phyloP scores from a whole-genome alignment of 2,329 filamentous ascomycete genomes.

The Fusarium gaditjirri region DNA sequence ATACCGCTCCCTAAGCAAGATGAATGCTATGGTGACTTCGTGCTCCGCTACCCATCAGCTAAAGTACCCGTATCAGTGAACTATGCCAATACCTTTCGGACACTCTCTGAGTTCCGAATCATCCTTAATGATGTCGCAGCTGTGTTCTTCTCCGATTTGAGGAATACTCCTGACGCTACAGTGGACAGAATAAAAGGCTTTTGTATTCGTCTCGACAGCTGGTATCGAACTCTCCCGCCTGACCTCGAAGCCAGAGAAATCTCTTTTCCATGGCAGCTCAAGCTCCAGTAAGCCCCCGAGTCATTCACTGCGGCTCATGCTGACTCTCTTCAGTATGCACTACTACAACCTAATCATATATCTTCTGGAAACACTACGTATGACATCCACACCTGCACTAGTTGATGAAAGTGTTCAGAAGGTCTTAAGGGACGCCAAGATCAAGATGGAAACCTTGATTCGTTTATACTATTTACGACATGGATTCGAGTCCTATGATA shows the following conservation, averaged over 20 bases:
- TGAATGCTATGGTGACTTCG: not conserved
- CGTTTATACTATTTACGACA: not conserved
- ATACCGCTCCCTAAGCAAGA: not conserved
- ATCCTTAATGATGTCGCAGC: not conserved
- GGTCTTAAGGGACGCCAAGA: not conserved
- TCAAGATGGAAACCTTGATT: not conserved
- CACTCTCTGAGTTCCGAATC: not conserved
- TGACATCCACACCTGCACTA: not conserved
- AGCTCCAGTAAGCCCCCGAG: not conserved
- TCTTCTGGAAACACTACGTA: not conserved
- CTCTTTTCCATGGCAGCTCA: not conserved
- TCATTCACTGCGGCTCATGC: no score
- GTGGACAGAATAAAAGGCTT: not conserved
- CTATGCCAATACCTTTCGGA: not conserved
- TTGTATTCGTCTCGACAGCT: not conserved
- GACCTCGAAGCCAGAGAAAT: not conserved
- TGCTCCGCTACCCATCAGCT: not conserved
- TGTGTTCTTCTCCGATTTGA: not conserved
- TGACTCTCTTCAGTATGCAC: not conserved
- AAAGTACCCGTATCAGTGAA: not conserved
- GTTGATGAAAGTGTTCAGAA: not conserved
- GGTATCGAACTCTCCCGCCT: not conserved
- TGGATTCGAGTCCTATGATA: not conserved
- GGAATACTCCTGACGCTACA: fast-evolving
- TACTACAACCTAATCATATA: not conserved